Percentiles rank a stretch among this genome's conserved stretches.
Conservation (phyloP, 164 flowering plant species). For the Stephania cephalantha region DNA sequence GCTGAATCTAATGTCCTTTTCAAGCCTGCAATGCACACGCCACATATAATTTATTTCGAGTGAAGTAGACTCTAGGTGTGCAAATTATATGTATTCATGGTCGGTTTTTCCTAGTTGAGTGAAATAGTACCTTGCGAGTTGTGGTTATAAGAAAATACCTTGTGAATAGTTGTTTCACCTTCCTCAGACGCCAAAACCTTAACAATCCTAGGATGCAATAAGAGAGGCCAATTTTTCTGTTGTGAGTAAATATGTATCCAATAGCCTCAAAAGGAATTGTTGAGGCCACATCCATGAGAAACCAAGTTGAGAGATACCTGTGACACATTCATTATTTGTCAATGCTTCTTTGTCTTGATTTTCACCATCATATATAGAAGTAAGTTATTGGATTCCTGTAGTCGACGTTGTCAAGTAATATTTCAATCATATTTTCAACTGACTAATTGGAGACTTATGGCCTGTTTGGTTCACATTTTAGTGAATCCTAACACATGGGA, state of each 20-base stretch:
- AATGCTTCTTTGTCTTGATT: background rate
- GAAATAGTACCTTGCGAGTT: background rate
- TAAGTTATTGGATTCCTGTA: too few relatives aligned
- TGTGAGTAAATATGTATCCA: conserved; percentile 48
- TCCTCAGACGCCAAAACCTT: conserved; percentile 79
- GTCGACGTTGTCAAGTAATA: too few relatives aligned
- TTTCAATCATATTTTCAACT: too few relatives aligned
- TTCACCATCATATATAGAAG: background rate
- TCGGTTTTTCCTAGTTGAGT: background rate
- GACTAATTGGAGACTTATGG: too few relatives aligned
- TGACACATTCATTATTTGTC: conserved; percentile 11
- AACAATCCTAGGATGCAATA: conserved; percentile 61
- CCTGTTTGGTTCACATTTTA: too few relatives aligned
- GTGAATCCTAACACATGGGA: too few relatives aligned
- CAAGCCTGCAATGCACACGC: conserved; percentile 49
- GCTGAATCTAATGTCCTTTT: conserved; percentile 86
- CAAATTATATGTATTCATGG: too few relatives aligned
- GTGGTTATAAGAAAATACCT: conserved; percentile 33
- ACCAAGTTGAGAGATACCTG: conserved; percentile 90
- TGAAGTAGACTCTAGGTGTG: background rate
- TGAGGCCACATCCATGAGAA: conserved; percentile 86
- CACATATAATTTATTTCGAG: background rate
- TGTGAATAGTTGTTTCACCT: conserved; percentile 72
- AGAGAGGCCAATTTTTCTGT: conserved; percentile 33
- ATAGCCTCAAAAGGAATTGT: conserved; percentile 75